Percentiles rank a stretch among this genome's conserved stretches.
Conservation (phyloP, 257 asterid species). For the Ajuga chamaepitys region DNA sequence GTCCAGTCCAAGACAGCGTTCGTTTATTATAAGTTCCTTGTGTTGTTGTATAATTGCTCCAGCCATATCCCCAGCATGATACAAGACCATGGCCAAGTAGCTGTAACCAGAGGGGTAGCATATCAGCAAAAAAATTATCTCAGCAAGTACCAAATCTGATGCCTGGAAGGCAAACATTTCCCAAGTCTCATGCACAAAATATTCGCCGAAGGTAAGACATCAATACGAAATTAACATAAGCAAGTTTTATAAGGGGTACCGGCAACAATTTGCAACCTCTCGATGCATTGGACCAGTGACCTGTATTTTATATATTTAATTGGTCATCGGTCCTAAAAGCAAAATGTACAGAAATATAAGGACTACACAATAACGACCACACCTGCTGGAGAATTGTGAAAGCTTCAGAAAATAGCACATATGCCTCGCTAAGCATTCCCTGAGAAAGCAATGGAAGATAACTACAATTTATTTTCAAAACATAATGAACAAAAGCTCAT, state of each 20-base stretch:
- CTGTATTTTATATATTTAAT: constrained; percentile 31
- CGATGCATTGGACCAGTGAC: constrained; percentile 99
- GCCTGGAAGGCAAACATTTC: not conserved
- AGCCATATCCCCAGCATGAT: constrained; percentile 99
- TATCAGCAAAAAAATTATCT: not conserved
- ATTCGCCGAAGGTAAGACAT: not conserved
- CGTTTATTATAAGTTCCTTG: constrained; percentile 94
- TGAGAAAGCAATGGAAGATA: constrained; percentile 16
- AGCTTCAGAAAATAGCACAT: constrained; percentile 78
- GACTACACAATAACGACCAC: not conserved
- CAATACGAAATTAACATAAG: not conserved
- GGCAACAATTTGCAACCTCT: constrained; percentile 98
- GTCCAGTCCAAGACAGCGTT: constrained; percentile 94
- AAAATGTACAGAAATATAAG: not conserved
- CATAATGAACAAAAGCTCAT: constrained; percentile 1
- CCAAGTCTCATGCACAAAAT: not conserved
- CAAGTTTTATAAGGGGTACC: constrained; percentile 38
- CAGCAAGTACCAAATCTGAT: not conserved
- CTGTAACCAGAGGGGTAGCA: constrained; percentile 25
- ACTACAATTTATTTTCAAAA: not conserved
- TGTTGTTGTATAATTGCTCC: constrained; percentile 97
- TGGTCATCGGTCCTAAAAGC: not conserved
- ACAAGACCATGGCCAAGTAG: constrained; percentile 94
- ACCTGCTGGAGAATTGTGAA: constrained; percentile 96
- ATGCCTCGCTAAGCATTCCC: constrained; percentile 95